phyloP scores from a whole-genome alignment of 805 yeast species.

The Wickerhamiella qilinensis region DNA sequence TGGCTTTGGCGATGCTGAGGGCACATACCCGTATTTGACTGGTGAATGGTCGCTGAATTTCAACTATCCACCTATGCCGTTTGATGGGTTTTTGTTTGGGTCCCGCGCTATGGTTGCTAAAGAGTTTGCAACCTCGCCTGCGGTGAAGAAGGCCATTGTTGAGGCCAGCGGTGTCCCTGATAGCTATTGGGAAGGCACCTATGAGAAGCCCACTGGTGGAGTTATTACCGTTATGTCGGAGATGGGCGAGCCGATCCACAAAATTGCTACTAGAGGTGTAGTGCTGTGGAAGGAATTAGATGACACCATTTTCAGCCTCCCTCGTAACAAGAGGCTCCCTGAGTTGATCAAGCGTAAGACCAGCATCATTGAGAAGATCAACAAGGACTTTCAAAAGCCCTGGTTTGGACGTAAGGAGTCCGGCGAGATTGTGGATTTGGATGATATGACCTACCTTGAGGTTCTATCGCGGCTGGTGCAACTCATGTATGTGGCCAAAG shows the following conservation, averaged over 20 bases:
- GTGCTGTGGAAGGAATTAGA: conserved; percentile 95
- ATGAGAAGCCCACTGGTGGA: conserved; percentile 94
- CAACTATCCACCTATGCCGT: conserved; percentile 97
- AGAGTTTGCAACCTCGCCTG: conserved; percentile 89
- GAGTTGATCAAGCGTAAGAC: conserved; percentile 72
- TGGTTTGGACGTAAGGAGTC: conserved; percentile 78
- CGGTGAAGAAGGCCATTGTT: conserved; percentile 84
- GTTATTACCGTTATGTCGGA: conserved; percentile 90
- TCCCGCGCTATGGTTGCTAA: conserved; percentile 95
- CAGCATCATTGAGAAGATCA: conserved; percentile 68
- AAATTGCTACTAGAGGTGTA: conserved; percentile 96
- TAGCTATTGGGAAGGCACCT: conserved; percentile 80
- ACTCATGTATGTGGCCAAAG: conserved; percentile 66
- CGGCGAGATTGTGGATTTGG: conserved; percentile 72
- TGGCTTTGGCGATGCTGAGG: conserved; percentile 94
- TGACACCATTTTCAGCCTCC: conserved; percentile 78
- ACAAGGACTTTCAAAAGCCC: conserved; percentile 92
- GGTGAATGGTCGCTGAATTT: conserved; percentile 88
- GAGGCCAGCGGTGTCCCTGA: conserved; percentile 84
- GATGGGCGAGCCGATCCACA: conserved; percentile 99
- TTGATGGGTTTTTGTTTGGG: conserved; percentile 92
- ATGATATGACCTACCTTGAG: conserved; percentile 91
- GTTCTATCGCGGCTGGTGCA: conserved; percentile 78
- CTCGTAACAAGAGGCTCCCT: conserved; percentile 68
- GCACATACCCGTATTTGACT: conserved; percentile 92